phyloP scores from a whole-genome alignment of 768 basidiomycete species.

The Plicaturopsis crispa region DNA sequence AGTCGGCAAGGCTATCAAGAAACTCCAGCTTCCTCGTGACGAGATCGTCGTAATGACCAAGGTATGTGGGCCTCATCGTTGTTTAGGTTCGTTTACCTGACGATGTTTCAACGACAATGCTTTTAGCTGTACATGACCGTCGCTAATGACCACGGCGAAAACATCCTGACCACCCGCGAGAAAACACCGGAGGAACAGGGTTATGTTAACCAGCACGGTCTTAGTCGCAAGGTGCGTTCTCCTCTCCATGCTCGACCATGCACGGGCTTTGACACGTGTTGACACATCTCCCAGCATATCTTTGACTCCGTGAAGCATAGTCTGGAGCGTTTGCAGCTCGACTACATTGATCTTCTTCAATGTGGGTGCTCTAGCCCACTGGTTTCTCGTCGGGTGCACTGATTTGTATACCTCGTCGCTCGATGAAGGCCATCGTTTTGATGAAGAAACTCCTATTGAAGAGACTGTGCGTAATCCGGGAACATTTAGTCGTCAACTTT shows the following conservation, averaged over 20 bases:
- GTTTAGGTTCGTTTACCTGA: background rate
- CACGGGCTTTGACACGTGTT: background rate
- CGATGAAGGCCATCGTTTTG: slow-evolving; percentile 35
- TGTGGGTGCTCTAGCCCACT: slow-evolving; percentile 19
- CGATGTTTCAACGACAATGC: background rate
- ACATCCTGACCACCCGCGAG: background rate
- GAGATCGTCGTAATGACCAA: slow-evolving; percentile 78
- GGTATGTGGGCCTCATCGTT: slow-evolving; percentile 18
- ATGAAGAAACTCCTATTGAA: slow-evolving; percentile 39
- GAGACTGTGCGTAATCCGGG: slow-evolving; percentile 28
- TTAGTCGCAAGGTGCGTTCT: slow-evolving; percentile 31
- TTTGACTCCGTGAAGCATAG: slow-evolving; percentile 42
- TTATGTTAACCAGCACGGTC: slow-evolving; percentile 40
- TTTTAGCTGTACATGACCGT: background rate
- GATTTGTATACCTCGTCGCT: background rate
- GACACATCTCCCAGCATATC: slow-evolving; percentile 31
- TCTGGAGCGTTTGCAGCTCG: slow-evolving; percentile 32
- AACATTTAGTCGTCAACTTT: no score
- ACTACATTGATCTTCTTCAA: slow-evolving; percentile 54
- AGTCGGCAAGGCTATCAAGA: slow-evolving; percentile 66
- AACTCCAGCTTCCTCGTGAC: slow-evolving; percentile 59
- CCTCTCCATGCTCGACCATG: background rate
- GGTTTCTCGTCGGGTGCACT: slow-evolving; percentile 27
- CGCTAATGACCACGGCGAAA: background rate
- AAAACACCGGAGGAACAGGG: slow-evolving; percentile 18